These are phyloP conservation scores for Pseudozyma tsukubaensis DNA, from an alignment of 1,284 basidiomycete genomes.

Conservation along the genomic window DNA sequence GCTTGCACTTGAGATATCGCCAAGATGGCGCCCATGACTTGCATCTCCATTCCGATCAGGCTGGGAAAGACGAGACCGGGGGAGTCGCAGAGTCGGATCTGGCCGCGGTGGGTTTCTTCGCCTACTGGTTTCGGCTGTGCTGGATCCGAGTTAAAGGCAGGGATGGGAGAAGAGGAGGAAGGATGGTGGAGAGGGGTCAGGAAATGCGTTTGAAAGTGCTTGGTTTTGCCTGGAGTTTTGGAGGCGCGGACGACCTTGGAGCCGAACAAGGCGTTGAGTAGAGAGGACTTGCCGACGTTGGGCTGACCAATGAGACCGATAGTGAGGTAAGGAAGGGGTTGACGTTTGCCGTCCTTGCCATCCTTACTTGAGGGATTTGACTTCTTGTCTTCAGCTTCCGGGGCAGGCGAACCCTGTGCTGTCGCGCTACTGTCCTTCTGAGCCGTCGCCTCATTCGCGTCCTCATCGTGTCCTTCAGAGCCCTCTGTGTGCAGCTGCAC, in stretches of 20 bases:
- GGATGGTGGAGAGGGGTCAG: constrained; percentile 82
- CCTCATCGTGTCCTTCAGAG: background rate
- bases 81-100: constrained; percentile 52
- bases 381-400: background rate
- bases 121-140: constrained; percentile 43
- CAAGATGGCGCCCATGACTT: constrained; percentile 83
- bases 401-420: background rate
- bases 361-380: background rate
- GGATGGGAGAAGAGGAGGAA: constrained; percentile 76
- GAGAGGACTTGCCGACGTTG: constrained; percentile 91
- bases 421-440: background rate
- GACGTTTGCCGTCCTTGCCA: constrained; percentile 13
- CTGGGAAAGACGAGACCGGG: constrained; percentile 76
- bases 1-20: constrained; percentile 85
- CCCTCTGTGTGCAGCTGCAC: constrained; percentile 44
- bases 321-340: constrained; percentile 46
- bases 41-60: constrained; percentile 56
- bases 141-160: constrained; percentile 76
- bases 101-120: constrained; percentile 34
- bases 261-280: constrained; percentile 89
- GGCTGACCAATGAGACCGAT: constrained; percentile 75
- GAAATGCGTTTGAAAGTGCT: constrained; percentile 90
- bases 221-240: constrained; percentile 92
- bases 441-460: no score
- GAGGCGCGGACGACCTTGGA: constrained; percentile 84